phyloP scores from a whole-genome alignment of 1,284 basidiomycete species.

The Cryptococcus floricola region DNA sequence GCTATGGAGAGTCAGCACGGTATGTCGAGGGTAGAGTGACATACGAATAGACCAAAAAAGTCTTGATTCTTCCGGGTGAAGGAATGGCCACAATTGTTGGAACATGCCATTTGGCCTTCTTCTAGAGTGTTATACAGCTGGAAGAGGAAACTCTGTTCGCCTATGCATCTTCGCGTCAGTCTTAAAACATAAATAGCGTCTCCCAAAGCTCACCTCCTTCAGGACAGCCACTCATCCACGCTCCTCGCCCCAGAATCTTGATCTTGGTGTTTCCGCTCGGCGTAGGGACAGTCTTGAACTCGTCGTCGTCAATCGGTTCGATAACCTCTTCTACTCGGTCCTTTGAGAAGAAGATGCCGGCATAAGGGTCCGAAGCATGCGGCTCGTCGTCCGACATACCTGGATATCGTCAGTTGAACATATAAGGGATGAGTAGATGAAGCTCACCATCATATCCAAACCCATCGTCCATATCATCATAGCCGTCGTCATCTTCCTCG shows the following conservation, averaged over 20 bases:
- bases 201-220: conserved; percentile 57
- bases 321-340: conserved; percentile 79
- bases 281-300: not conserved
- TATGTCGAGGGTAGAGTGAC: conserved; percentile 31
- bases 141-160: conserved; percentile 82
- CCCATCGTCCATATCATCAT: conserved; percentile 31
- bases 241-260: conserved; percentile 72
- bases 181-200: no score
- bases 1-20: conserved; percentile 51
- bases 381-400: not conserved
- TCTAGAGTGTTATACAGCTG: conserved; percentile 70
- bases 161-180: conserved; percentile 27
- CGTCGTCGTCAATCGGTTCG: conserved; percentile 64
- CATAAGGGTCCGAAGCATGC: conserved; percentile 68
- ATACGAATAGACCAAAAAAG: conserved; percentile 75
- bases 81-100: conserved; percentile 63
- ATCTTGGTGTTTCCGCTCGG: conserved; percentile 20
- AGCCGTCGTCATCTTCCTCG: conserved; percentile 38
- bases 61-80: conserved; percentile 63
- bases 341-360: conserved; percentile 87
- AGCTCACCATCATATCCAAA: not conserved
- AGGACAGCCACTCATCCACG: conserved; percentile 94
- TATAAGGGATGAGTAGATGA: no score
- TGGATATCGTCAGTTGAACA: not conserved
- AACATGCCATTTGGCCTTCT: conserved; percentile 63